Conservation (phyloP, 192 early-diverging fungal species). For the Diversispora eburnea region DNA sequence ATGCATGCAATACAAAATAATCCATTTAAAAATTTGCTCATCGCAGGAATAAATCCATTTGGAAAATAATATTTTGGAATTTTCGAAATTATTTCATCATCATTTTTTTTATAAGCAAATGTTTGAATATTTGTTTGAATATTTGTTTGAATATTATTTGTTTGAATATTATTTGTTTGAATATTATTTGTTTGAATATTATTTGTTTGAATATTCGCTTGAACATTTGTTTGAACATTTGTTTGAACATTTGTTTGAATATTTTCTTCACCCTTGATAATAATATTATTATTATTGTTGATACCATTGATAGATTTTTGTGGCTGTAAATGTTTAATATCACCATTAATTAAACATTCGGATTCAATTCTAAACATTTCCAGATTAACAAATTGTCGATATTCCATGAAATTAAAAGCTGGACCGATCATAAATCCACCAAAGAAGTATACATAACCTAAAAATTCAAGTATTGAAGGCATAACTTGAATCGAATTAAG, state of each 20-base stretch:
- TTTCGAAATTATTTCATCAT: neutral
- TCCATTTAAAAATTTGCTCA: conserved; percentile 8
- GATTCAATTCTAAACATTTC: conserved; percentile 33
- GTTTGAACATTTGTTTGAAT: neutral
- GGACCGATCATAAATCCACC: conserved; percentile 81
- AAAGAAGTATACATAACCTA: conserved; percentile 91
- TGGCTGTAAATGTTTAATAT: neutral
- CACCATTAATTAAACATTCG: too few relatives aligned
- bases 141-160: neutral
- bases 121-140: neutral
- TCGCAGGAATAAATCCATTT: conserved; percentile 17
- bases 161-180: neutral
- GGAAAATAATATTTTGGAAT: neutral
- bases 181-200: neutral
- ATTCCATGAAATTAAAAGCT: conserved; percentile 71
- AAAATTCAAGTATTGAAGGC: conserved; percentile 71
- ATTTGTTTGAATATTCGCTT: neutral
- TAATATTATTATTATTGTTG: neutral
- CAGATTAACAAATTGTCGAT: conserved; percentile 47
- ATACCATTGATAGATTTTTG: conserved; percentile 5
- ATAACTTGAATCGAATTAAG: conserved; percentile 53
- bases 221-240: neutral
- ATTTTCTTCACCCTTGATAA: neutral
- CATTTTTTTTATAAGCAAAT: neutral
- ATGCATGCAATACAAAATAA: conserved; percentile 8